A percentile compares a stretch with the other conserved stretches of the same genome.
phyloP scores from a whole-genome alignment of 1,284 basidiomycete genomes.

The Athelia sp. region DNA sequence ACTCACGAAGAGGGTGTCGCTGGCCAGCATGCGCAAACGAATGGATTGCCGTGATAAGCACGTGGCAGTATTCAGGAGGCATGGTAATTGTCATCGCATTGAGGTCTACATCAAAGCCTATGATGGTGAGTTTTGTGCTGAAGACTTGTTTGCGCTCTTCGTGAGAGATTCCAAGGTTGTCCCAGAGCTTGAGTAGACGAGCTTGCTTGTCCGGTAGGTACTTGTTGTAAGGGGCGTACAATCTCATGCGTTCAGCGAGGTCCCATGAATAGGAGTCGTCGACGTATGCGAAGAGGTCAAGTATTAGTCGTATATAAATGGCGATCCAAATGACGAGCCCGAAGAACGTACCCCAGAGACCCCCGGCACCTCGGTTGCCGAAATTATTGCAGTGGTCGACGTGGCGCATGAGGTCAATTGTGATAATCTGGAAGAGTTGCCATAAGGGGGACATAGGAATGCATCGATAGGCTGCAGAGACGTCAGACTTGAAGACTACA shows the following conservation, averaged over 20 bases:
- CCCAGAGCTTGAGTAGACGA: neutral
- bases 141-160: neutral
- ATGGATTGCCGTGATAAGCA: neutral
- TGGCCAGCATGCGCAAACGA: neutral
- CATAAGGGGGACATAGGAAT: neutral
- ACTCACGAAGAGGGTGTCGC: neutral
- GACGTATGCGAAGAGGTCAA: neutral
- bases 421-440: slow-evolving; percentile 1
- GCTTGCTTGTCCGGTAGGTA: neutral
- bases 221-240: neutral
- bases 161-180: neutral
- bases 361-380: neutral
- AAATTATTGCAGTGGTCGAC: slow-evolving; percentile 1
- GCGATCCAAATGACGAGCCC: neutral
- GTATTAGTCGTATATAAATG: neutral
- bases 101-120: neutral
- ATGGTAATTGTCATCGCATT: neutral
- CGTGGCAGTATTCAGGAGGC: neutral
- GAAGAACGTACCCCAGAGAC: neutral
- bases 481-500: neutral
- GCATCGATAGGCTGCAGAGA: neutral
- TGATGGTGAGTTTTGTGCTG: neutral
- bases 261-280: neutral
- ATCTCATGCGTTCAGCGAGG: neutral
- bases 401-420: neutral